These are phyloP conservation scores for Trichaptum fuscoviolaceum DNA, from an alignment of 768 basidiomycete species.

Conservation along the genomic window DNA sequence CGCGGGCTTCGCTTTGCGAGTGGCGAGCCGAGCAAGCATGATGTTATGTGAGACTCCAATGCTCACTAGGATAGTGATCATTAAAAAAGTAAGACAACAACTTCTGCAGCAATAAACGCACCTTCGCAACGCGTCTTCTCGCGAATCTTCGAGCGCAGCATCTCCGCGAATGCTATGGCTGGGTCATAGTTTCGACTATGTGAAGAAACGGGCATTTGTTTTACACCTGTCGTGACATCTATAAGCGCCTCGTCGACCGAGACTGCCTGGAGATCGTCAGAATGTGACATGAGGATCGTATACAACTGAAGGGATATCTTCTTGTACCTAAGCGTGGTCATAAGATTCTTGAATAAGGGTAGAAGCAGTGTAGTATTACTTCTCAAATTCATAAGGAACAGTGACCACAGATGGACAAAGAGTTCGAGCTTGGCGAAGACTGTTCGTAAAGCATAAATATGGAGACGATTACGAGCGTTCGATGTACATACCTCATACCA, in stretches of 20 bases:
- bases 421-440: constrained; percentile 73
- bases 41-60: constrained; percentile 92
- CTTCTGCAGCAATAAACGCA: constrained; percentile 25
- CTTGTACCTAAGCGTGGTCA: constrained; percentile 61
- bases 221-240: constrained; percentile 68
- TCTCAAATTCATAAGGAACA: constrained; percentile 92
- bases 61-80: constrained; percentile 50
- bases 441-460: constrained; percentile 23
- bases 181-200: constrained; percentile 35
- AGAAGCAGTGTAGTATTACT: constrained; percentile 32
- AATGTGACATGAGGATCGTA: constrained; percentile 83
- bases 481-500: constrained; percentile 77
- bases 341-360: constrained; percentile 5
- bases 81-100: not conserved
- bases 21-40: constrained; percentile 88
- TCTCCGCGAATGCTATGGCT: constrained; percentile 75
- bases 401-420: constrained; percentile 70
- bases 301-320: constrained; percentile 84
- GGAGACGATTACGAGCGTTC: not conserved
- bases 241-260: constrained; percentile 96
- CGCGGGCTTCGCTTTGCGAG: constrained; percentile 86
- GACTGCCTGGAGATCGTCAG: constrained; percentile 91
- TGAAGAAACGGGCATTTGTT: constrained; percentile 26
- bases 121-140: constrained; percentile 84
- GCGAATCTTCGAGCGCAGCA: constrained; percentile 70